Percentiles rank a stretch among this genome's conserved stretches.
phyloP scores from a whole-genome alignment of 768 basidiomycete genomes.

The Ramaria sp. region DNA sequence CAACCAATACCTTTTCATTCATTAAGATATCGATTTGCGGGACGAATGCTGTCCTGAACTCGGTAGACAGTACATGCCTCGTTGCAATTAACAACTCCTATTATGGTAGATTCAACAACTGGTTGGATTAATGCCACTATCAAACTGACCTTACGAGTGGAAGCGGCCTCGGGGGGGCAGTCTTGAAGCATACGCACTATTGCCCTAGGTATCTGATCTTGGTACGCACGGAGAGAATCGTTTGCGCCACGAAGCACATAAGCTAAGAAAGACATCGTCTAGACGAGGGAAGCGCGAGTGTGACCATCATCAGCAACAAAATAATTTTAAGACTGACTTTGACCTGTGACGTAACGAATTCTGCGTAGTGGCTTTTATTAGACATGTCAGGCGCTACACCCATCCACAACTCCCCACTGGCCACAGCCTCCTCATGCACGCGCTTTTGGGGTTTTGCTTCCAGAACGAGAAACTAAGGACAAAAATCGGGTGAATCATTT shows the following conservation, averaged over 20 bases:
- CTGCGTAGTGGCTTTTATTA: conserved; percentile 63
- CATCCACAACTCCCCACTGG: conserved; percentile 73
- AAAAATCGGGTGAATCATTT: background rate
- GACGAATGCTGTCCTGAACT: conserved; percentile 68
- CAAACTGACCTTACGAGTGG: conserved; percentile 58
- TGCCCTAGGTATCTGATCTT: conserved; percentile 69
- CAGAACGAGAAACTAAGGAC: conserved; percentile 42
- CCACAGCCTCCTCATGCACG: conserved; percentile 68
- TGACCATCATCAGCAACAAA: background rate
- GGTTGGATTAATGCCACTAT: background rate
- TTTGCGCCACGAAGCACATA: conserved; percentile 68
- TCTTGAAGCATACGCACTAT: conserved; percentile 87
- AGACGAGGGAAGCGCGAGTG: background rate
- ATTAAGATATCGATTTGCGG: conserved; percentile 82
- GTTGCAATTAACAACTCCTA: conserved; percentile 91
- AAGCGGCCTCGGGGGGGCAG: conserved; percentile 77
- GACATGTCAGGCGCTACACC: conserved; percentile 65
- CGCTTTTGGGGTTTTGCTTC: conserved; percentile 75
- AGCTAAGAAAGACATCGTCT: conserved; percentile 89
- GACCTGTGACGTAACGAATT: conserved; percentile 82
- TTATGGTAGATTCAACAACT: too few relatives aligned
- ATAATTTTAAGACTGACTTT: conserved; percentile 41
- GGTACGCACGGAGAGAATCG: conserved; percentile 61
- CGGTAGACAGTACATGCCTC: conserved; percentile 75
- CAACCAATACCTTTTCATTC: conserved; percentile 83